Conservation (phyloP, 495 filamentous ascomycete genomes). For the Stereocaulon alpinum region DNA sequence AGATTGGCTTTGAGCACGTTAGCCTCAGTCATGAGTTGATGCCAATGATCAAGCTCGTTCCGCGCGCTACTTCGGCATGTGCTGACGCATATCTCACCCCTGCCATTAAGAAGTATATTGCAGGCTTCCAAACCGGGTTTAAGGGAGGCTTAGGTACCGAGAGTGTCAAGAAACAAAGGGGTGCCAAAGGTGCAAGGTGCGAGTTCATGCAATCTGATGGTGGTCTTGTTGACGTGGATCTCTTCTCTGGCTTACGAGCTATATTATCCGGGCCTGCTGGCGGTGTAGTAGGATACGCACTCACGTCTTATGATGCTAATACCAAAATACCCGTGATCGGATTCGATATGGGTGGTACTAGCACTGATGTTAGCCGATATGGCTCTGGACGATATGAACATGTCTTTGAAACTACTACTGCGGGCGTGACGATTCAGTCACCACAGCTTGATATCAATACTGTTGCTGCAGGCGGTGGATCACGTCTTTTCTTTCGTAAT, state of each 20-base stretch:
- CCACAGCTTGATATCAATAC: slow-evolving; percentile 98
- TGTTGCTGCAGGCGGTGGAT: slow-evolving; percentile 88
- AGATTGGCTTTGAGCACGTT: slow-evolving; percentile 46
- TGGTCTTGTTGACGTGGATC: slow-evolving; percentile 44
- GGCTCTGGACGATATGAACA: slow-evolving; percentile 86
- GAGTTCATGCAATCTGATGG: slow-evolving; percentile 51
- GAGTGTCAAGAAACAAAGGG: slow-evolving; percentile 41
- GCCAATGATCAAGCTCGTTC: slow-evolving; percentile 74
- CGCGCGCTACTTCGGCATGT: slow-evolving; percentile 82
- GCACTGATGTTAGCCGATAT: slow-evolving; percentile 88
- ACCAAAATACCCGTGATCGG: slow-evolving; percentile 89
- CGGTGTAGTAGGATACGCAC: slow-evolving; percentile 84
- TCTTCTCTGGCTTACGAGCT: slow-evolving; percentile 48
- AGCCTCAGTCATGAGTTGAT: slow-evolving; percentile 49
- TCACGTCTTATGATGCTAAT: slow-evolving; percentile 79
- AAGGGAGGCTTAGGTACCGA: slow-evolving; percentile 41
- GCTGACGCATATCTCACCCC: slow-evolving; percentile 96
- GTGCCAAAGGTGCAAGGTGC: slow-evolving; percentile 48
- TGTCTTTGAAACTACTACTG: slow-evolving; percentile 94
- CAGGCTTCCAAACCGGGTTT: slow-evolving; percentile 64
- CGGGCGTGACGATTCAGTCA: slow-evolving; percentile 88
- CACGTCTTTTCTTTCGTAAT: slow-evolving; percentile 79
- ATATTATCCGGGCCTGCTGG: slow-evolving; percentile 53
- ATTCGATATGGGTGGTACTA: slow-evolving; percentile 95
- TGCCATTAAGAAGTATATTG: slow-evolving; percentile 90